These are phyloP conservation scores for Senecio squalidus DNA, from an alignment of 140 eudicot genomes.

Conservation along the genomic window DNA sequence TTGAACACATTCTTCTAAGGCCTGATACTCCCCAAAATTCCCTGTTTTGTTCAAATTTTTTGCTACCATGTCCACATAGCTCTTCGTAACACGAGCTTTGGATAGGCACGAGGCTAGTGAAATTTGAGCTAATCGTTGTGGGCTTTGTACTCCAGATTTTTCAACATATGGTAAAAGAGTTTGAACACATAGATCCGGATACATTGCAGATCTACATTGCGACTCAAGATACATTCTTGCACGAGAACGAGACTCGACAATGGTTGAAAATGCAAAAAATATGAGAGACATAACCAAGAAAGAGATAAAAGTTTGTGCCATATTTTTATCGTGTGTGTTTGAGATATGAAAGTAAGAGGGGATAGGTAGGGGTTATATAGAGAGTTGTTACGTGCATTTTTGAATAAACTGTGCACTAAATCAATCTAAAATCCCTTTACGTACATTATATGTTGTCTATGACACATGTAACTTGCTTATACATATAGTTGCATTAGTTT, in stretches of 20 bases:
- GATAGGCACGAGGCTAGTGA: conserved; percentile 40
- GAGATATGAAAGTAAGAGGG: conserved; percentile 14
- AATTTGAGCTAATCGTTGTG: conserved; percentile 40
- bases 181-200: conserved; percentile 41
- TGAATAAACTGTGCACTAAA: neutral
- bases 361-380: conserved; percentile 2
- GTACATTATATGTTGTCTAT: neutral
- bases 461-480: conserved; percentile 11
- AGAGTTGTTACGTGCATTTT: neutral
- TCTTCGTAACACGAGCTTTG: conserved; percentile 37
- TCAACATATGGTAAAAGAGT: conserved; percentile 29
- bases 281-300: conserved; percentile 29
- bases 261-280: conserved; percentile 21
- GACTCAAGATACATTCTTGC: conserved; percentile 42
- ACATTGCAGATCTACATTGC: conserved; percentile 45
- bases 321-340: conserved; percentile 15
- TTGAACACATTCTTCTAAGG: conserved; percentile 38
- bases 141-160: conserved; percentile 24
- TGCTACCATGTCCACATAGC: conserved; percentile 35
- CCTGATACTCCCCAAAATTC: conserved; percentile 24
- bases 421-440: conserved; percentile 5
- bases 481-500: neutral
- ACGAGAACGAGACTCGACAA: conserved; percentile 40
- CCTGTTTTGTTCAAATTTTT: conserved; percentile 16
- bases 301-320: conserved; percentile 28